Evolutionary conservation across 2,329 filamentous ascomycete species (phyloP), one percentile per base, ranked within the genome.

Genomic region (Xylaria sp.): DNA sequence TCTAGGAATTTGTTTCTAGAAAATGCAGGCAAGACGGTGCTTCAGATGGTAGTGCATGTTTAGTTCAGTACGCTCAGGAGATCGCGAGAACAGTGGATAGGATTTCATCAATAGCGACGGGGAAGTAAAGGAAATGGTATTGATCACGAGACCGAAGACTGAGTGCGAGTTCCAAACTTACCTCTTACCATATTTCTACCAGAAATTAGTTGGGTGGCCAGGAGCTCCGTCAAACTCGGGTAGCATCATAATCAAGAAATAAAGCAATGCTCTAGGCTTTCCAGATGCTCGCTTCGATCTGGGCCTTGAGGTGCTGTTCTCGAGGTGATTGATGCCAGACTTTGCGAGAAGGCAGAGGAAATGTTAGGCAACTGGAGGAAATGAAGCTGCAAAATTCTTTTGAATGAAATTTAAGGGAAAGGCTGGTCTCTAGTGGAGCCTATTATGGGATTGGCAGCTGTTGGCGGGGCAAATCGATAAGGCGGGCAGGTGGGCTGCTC

Each of bases 1-100:
- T 56, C 54, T 44, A 45, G 47, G 36, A 62, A 51, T 42, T 42
- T 10, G 31, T 38, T 59, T 63, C 55, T n/a, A 67, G 57, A 69
- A 69, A 65, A 67, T 56, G 65, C 59, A 64, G 63, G 53, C 51
- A 61, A 60, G 42, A 66, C 70, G 61, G 69, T 73, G 81, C 80
- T 89, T 87, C 89, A 91, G 89, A 91, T 91, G 89, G 89, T 91
- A 89, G 88, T 91, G 89, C 89, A 91, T 91, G 89, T 90, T 84
- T 83, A 61, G 84, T 89, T 87, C 83, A 75, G 77, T 65, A 76
- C 85, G 87, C 86, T 89, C 87, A 84, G 84, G 82, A 74, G 72
- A 74, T 89, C 85, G 84, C 87, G 84, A 72, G 85, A 88, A 88
- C 85, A 81, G 85, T 87, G 84, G 85, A 82, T 80, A 78, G 74